Conservation (phyloP, 495 filamentous ascomycete species). For the Xylaria palmicola region DNA sequence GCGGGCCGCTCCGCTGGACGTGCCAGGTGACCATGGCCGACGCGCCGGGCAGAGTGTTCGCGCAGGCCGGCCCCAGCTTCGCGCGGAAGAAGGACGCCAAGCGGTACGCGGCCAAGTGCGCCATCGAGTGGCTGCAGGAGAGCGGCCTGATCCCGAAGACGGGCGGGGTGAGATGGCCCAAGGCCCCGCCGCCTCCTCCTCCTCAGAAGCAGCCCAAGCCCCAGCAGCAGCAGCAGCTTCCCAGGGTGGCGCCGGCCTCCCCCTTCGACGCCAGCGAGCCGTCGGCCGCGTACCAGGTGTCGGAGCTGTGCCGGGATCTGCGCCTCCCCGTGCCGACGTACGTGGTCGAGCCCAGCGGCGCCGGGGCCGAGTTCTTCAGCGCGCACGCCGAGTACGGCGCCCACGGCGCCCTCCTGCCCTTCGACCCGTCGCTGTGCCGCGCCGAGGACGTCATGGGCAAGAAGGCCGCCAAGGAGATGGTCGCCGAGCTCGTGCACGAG, state of each 20-base stretch:
- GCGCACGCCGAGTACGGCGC: constrained; percentile 23
- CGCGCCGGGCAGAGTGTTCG: constrained; percentile 25
- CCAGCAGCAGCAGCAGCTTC: constrained; percentile 17
- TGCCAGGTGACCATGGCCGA: constrained; percentile 19
- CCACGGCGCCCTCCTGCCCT: constrained; percentile 13
- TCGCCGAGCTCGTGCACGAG: constrained; percentile 31
- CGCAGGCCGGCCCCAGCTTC: constrained; percentile 30
- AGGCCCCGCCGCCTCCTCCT: neutral
- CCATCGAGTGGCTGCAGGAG: constrained; percentile 37
- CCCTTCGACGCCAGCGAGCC: constrained; percentile 13
- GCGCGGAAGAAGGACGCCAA: constrained; percentile 45
- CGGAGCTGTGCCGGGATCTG: constrained; percentile 23
- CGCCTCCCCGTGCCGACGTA: constrained; percentile 21
- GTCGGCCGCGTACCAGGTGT: constrained; percentile 9
- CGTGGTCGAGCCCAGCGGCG: neutral
- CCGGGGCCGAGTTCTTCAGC: constrained; percentile 14
- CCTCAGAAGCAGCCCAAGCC: constrained; percentile 7
- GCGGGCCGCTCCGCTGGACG: constrained; percentile 18
- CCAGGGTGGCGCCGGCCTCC: neutral
- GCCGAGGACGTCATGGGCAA: constrained; percentile 26
- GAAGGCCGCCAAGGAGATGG: constrained; percentile 27
- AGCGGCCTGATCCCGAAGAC: constrained; percentile 22
- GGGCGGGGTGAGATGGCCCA: constrained; percentile 18
- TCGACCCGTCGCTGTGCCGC: constrained; percentile 15
- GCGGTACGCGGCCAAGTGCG: constrained; percentile 44